Conservation (phyloP, 805 yeast genomes). For the Kregervanrija delftensis region DNA sequence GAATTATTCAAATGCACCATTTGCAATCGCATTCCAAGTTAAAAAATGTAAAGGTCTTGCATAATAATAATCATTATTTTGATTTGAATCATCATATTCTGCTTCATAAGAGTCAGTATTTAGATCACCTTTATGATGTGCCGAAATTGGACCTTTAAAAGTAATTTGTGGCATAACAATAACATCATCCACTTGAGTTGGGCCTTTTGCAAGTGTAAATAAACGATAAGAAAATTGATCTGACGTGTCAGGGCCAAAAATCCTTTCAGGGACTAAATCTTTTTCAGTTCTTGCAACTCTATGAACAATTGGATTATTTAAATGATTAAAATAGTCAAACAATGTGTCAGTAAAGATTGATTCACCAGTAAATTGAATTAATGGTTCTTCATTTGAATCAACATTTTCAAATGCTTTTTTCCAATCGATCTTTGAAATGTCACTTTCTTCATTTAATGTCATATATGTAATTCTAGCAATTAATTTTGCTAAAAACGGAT, state of each 20-base stretch:
- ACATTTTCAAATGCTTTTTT: slow-evolving; percentile 21
- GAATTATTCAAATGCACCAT: slow-evolving; percentile 7
- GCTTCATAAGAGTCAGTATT: slow-evolving; percentile 12
- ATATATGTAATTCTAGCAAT: slow-evolving; percentile 27
- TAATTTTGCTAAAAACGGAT: slow-evolving; percentile 28
- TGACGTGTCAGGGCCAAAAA: slow-evolving; percentile 25
- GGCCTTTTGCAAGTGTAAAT: slow-evolving; percentile 25
- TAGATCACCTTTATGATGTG: slow-evolving; percentile 9
- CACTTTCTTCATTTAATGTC: slow-evolving; percentile 18
- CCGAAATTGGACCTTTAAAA: slow-evolving; percentile 17
- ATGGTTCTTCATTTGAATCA: slow-evolving; percentile 29
- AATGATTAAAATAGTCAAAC: slow-evolving; percentile 25
- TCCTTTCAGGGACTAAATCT: slow-evolving; percentile 18
- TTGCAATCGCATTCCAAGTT: slow-evolving; percentile 16
- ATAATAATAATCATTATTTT: slow-evolving; percentile 23
- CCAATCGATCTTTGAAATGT: slow-evolving; percentile 23
- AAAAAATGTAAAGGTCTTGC: slow-evolving; percentile 25
- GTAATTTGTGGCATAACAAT: slow-evolving; percentile 26
- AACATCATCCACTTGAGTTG: slow-evolving; percentile 27
- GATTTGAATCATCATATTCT: slow-evolving; percentile 25
- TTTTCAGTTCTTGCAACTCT: slow-evolving; percentile 27
- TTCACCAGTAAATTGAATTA: slow-evolving; percentile 28
- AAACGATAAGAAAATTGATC: slow-evolving; percentile 23
- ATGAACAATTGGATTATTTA: slow-evolving; percentile 21
- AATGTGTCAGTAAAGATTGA: slow-evolving; percentile 29